Conservation (phyloP, 2,329 filamentous ascomycete genomes). For the Apiospora marii region DNA sequence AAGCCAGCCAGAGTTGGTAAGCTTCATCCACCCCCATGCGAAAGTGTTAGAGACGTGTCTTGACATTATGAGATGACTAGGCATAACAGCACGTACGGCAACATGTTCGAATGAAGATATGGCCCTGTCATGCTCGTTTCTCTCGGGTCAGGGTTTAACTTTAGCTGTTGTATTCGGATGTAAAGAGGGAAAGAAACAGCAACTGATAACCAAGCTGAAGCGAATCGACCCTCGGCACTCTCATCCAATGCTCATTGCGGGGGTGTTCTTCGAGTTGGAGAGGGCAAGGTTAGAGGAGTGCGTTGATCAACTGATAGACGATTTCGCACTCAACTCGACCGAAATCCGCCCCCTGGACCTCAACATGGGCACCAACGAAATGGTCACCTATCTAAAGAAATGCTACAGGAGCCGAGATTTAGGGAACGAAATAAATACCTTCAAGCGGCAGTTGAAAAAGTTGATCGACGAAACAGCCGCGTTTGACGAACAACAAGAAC, state of each 20-base stretch:
- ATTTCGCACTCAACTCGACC: neutral
- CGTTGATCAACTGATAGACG: neutral
- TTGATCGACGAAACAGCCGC: neutral
- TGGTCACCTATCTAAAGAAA: neutral
- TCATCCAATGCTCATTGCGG: neutral
- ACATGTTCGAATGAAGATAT: neutral
- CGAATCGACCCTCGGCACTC: neutral
- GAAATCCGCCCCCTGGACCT: neutral
- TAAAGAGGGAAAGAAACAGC: neutral
- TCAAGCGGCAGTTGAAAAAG: neutral
- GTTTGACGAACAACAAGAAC: neutral
- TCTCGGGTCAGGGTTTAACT: neutral
- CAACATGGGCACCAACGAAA: neutral
- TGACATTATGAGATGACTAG: too few species aligned
- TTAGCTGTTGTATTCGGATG: neutral
- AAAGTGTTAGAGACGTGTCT: too few species aligned
- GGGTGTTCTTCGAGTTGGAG: neutral
- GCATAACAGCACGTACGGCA: neutral
- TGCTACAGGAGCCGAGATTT: neutral
- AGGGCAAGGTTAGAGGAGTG: neutral
- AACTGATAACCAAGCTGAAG: neutral
- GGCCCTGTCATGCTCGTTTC: slow-evolving; percentile 1
- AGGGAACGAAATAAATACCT: neutral
- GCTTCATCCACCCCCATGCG: too few species aligned
- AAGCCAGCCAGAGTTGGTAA: neutral